phyloP scores from a whole-genome alignment of 1,284 basidiomycete species.

The Naganishia cerealis region DNA sequence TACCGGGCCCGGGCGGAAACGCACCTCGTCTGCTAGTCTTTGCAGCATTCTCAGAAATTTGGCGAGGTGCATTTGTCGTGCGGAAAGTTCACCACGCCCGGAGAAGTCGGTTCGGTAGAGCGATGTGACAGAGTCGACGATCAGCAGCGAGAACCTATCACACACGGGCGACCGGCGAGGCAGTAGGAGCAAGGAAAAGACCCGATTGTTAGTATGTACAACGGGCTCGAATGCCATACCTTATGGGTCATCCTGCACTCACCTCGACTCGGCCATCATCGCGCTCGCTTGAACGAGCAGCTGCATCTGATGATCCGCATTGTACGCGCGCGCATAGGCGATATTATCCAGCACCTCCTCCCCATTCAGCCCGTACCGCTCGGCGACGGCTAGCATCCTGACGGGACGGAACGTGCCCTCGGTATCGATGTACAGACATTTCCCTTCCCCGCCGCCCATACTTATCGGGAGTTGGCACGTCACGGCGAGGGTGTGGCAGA shows the following conservation, averaged over 20 bases:
- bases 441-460: conserved; percentile 99
- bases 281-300: conserved; percentile 89
- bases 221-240: not conserved
- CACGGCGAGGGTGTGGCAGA: conserved; percentile 96
- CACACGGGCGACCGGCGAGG: not conserved
- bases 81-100: conserved; percentile 91
- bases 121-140: conserved; percentile 95
- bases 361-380: conserved; percentile 90
- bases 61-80: conserved; percentile 93
- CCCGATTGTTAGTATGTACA: not conserved
- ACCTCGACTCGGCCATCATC: conserved; percentile 96
- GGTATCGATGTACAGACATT: conserved; percentile 98
- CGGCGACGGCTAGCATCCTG: conserved; percentile 88
- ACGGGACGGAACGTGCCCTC: conserved; percentile 98
- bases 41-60: conserved; percentile 92
- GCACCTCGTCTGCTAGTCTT: conserved; percentile 90
- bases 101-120: conserved; percentile 95
- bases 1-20: conserved; percentile 37
- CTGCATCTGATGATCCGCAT: conserved; percentile 94
- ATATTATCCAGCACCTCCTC: conserved; percentile 98
- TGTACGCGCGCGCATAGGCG: conserved; percentile 97
- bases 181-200: not conserved
- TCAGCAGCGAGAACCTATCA: conserved; percentile 84
- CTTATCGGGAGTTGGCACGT: conserved; percentile 93
- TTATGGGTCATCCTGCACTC: not conserved